These are phyloP conservation scores for Leccinum boreale DNA, from an alignment of 768 basidiomycete species.

Conservation along the genomic window DNA sequence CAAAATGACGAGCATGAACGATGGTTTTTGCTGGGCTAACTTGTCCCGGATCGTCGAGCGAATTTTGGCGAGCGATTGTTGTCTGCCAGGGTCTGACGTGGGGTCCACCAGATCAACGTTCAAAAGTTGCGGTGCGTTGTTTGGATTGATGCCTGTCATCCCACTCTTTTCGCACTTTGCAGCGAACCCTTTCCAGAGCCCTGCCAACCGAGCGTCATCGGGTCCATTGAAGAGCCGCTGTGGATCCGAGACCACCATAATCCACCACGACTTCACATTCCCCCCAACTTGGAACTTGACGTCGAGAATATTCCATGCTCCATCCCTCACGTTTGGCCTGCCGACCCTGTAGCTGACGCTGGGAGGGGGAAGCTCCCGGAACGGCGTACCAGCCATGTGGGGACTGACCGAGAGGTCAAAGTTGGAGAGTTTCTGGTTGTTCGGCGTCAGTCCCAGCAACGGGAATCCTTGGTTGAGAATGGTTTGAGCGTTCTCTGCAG, in stretches of 20 bases:
- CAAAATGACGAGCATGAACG: conserved; percentile 69
- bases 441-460: conserved; percentile 47
- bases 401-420: conserved; percentile 57
- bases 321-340: conserved; percentile 45
- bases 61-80: conserved; percentile 39
- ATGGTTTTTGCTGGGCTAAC: conserved; percentile 36
- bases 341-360: conserved; percentile 51
- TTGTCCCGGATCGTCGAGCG: conserved; percentile 36
- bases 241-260: conserved; percentile 61
- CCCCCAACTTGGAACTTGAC: conserved; percentile 65
- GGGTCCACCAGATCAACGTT: conserved; percentile 18
- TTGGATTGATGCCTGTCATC: conserved; percentile 56
- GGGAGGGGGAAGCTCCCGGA: conserved; percentile 61
- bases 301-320: conserved; percentile 74
- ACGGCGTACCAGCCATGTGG: conserved; percentile 64
- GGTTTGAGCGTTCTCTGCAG: conserved; percentile 51
- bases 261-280: conserved; percentile 56
- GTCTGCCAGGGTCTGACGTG: conserved; percentile 34
- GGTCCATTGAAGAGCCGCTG: conserved; percentile 37
- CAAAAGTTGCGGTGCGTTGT: conserved; percentile 35
- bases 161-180: conserved; percentile 58
- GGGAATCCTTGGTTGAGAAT: conserved; percentile 61
- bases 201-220: conserved; percentile 24
- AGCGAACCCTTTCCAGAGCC: conserved; percentile 51
- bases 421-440: conserved; percentile 38